Evolutionary conservation across 495 filamentous ascomycete genomes (phyloP).

Genomic region (Talaromyces nanjingensis): DNA sequence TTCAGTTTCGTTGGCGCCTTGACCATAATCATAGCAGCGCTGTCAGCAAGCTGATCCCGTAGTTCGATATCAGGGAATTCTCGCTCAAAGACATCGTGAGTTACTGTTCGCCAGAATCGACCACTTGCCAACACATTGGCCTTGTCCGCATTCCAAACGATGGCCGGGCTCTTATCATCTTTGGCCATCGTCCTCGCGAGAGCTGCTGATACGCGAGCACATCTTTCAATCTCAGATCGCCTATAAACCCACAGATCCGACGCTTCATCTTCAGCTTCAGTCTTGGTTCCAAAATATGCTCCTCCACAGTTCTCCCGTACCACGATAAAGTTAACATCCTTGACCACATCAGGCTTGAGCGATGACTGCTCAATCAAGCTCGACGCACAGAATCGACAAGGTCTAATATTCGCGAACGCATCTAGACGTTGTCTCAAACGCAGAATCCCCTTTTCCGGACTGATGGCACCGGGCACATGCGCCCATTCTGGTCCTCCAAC

Average conservation of each 20-base stretch:
- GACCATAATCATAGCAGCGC: conserved; percentile 47
- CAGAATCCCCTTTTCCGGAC: conserved; percentile 29
- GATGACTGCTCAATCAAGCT: conserved; percentile 63
- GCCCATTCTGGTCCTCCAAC: conserved; percentile 26
- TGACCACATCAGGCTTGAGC: conserved; percentile 53
- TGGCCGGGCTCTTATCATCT: conserved; percentile 73
- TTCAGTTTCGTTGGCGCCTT: conserved; percentile 77
- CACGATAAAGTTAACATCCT: conserved; percentile 68
- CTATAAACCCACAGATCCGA: conserved; percentile 86
- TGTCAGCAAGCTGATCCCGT: conserved; percentile 64
- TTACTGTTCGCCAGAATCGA: conserved; percentile 72
- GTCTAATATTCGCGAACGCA: conserved; percentile 86
- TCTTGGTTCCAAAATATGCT: conserved; percentile 45
- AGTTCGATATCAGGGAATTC: conserved; percentile 78
- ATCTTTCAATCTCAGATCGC: conserved; percentile 84
- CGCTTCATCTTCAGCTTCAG: conserved; percentile 54
- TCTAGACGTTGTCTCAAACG: conserved; percentile 36
- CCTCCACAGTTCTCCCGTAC: conserved; percentile 81
- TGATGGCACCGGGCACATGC: conserved; percentile 32
- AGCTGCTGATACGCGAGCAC: conserved; percentile 72
- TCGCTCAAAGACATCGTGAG: conserved; percentile 56
- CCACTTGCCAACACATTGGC: conserved; percentile 95
- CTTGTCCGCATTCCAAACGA: conserved; percentile 81
- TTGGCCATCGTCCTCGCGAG: conserved; percentile 67
- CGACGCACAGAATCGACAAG: conserved; percentile 76